Evolutionary conservation across 345 rosid species (phyloP).

Genomic region (Brassica juncea): DNA sequence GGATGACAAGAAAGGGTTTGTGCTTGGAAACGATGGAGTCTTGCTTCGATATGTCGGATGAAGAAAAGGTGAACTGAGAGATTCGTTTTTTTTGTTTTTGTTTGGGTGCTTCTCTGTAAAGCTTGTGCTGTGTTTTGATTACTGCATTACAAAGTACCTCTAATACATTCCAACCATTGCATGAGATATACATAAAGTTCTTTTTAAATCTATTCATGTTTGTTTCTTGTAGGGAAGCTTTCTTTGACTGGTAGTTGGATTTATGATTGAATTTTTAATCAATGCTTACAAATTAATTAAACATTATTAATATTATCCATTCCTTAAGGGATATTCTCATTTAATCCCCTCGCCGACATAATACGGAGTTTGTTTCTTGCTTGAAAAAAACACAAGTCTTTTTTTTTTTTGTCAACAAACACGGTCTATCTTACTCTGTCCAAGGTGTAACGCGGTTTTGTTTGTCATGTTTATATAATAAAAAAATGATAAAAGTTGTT

Average conservation of each 20-base stretch:
- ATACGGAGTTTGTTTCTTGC: not conserved
- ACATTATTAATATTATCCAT: not conserved
- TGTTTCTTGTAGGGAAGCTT: not conserved
- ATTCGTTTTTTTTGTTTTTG: not conserved
- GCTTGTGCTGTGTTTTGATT: not conserved
- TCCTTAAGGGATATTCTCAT: not conserved
- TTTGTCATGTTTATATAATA: not conserved
- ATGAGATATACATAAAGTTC: not conserved
- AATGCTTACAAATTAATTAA: no score
- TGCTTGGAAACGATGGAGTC: slow-evolving; percentile 87
- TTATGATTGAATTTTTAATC: not conserved
- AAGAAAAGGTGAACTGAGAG: slow-evolving; percentile 8
- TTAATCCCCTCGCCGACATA: not conserved
- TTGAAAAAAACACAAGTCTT: no score
- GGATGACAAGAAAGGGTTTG: slow-evolving; percentile 77
- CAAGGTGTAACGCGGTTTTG: slow-evolving; percentile 25
- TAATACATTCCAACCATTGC: not conserved
- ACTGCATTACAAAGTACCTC: not conserved
- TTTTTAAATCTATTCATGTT: not conserved
- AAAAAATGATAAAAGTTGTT: not conserved
- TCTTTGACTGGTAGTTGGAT: not conserved
- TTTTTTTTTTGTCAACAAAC: no score
- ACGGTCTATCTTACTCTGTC: not conserved
- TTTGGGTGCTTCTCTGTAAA: not conserved
- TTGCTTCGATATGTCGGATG: slow-evolving; percentile 93